Evolutionary conservation across 257 asterid species (phyloP), one percentile per base, ranked within the genome.

Genomic region (Nicotiana benthamiana): DNA sequence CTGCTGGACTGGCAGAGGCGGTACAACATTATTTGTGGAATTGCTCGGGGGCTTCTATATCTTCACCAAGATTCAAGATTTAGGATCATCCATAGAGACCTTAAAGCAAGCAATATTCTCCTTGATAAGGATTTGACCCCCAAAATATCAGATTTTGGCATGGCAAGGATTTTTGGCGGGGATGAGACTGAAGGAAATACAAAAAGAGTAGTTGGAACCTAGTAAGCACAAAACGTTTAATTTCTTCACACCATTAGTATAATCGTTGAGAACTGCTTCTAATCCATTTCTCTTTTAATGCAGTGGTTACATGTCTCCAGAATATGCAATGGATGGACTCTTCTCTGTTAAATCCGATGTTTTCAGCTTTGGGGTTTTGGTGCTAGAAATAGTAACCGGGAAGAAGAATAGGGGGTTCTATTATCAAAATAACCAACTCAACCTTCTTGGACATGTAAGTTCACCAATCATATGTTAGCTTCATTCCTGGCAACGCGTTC

Each of bases 271-370:
- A 24, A 40, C 66, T 46, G 6, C 81, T 48, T 46, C 61, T 64
- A 62, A 30, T 40, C 48, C 28, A 7, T 60, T 8, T 27, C 56
- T 63, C 1, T 79, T 65, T 27, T 59, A 60, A 32, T 80, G 86
- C 88, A 92, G 97, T 80, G 97, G 97, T 52, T 92, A 92, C 88
- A 92, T 90, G 97, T 88, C 97, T 6, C 97, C 97, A 1, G 97
- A 92, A 83, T 92, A 92, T 15, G 97, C 97, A 77, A 92, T 92
- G 97, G 97, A 90, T 12, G 97, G 97, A 75, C 88, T 87, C 64
- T 90, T 92, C 90, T 92, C 97, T 30, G 70, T 90, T 72, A 92
- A 92, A 77, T 92, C 95, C 0, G 97, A 90, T 48, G 97, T 89
- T 30, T 92, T 90, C 81, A 92, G 95, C 82, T 92, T 90, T 43